phyloP scores from a whole-genome alignment of 2,329 filamentous ascomycete genomes.

The Xylogone sp. region DNA sequence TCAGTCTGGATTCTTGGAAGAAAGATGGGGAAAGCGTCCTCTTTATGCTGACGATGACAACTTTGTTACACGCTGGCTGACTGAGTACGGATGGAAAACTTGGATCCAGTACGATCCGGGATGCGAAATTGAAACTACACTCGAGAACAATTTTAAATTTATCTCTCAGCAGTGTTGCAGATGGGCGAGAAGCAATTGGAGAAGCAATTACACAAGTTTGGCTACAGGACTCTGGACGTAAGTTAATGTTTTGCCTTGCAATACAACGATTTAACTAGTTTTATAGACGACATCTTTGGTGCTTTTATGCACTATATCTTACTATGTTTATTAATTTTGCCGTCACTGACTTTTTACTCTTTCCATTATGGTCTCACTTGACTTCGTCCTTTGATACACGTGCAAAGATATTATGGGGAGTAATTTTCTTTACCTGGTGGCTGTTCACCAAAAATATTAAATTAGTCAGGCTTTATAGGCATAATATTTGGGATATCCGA shows the following conservation, averaged over 20 bases:
- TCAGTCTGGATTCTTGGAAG: conserved; percentile 73
- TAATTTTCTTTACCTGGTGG: conserved; percentile 67
- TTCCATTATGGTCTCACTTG: too few species aligned
- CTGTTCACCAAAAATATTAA: conserved; percentile 89
- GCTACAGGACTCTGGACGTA: conserved; percentile 68
- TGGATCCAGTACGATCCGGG: conserved; percentile 88
- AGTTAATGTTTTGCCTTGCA: too few species aligned
- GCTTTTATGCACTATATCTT: too few species aligned
- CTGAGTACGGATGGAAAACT: conserved; percentile 84
- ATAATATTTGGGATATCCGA: conserved; percentile 73
- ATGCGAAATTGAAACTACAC: conserved; percentile 83
- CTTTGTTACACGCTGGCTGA: conserved; percentile 91
- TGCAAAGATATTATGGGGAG: too few species aligned
- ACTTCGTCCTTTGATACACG: too few species aligned
- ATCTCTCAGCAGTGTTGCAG: conserved; percentile 78
- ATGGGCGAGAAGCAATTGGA: conserved; percentile 94
- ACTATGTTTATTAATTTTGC: too few species aligned
- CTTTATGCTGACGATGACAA: conserved; percentile 95
- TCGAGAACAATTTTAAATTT: conserved; percentile 82
- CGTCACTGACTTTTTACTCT: too few species aligned
- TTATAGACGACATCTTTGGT: too few species aligned
- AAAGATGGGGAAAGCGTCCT: conserved; percentile 80
- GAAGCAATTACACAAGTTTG: conserved; percentile 87
- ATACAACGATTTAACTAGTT: conserved; percentile 23
- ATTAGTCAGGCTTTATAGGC: conserved; percentile 76